Base-by-base conservation (phyloP, 768 basidiomycete species). In the Lentinus tigrinus region DNA sequence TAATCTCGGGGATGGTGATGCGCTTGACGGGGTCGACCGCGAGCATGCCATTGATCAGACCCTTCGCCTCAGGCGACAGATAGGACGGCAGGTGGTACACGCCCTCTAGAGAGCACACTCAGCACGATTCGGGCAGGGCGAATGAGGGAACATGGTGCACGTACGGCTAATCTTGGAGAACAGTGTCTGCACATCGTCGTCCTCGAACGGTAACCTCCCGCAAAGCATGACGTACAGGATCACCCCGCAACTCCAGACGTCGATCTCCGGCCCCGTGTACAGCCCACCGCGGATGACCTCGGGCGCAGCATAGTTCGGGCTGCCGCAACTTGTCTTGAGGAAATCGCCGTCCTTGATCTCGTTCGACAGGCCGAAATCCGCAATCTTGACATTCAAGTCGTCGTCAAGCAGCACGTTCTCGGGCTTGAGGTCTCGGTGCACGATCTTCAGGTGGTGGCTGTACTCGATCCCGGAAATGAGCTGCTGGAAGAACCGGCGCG, bases 161-260 rank as follows among this genome's bases (percentile, higher is more conserved):
- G 68, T 66, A 89, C 93, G 88, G 60, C 89, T 90, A 66, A 99
- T 98, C 76, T 98, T 98, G 55, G 89, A 87, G 76, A 98, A 98
- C 11, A 99, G 74, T 0, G 84, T 80, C 48, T 94, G 92, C 40
- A 98, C 94, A 69, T 97, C 91, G 44, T 97, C 94, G 73, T 98
- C 95, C 75, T 98, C 97, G 70, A 99, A 99, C 1, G 97, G 97
- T 28, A 99, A 81, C 47, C 91, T 79, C 4, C 96, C 97, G 68
- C 92, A 95, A 4, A 99, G 82, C 88, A 99, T 95, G 56, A 98
- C 97, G 74, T 95, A 98, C 51, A 99, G 82, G 64, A 99, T 98
- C n/a, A 99, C 96, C 0, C 97, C 97, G 54, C 92, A 92, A 65
- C 92, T 94, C 97, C 97, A 99, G 11, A 98, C 94, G 63, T 99